Percentiles rank a stretch among this genome's conserved stretches.
These are phyloP conservation scores for Cyphellophora europaea DNA, from an alignment of 2,329 filamentous ascomycete species.

Conservation along the genomic window DNA sequence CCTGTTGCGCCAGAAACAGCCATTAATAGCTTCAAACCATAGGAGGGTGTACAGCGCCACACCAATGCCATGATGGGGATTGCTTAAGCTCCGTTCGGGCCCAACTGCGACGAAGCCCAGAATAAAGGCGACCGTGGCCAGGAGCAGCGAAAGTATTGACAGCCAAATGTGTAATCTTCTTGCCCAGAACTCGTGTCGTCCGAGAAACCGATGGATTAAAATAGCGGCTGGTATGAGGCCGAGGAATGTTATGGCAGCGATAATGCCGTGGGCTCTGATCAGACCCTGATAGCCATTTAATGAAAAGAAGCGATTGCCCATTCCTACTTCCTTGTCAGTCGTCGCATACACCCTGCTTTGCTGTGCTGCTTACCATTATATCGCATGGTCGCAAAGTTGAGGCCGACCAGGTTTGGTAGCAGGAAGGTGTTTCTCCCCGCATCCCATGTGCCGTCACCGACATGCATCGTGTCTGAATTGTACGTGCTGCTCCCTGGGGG, in stretches of 20 bases:
- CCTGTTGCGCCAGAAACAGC: constrained; percentile 32
- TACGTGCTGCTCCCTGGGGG: constrained; percentile 54
- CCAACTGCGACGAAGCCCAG: constrained; percentile 57
- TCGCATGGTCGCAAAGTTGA: constrained; percentile 58
- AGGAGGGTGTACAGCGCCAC: constrained; percentile 54
- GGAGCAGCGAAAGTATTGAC: constrained; percentile 50
- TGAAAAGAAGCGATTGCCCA: constrained; percentile 56
- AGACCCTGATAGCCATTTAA: constrained; percentile 50
- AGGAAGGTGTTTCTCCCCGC: constrained; percentile 52
- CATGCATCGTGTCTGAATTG: constrained; percentile 50
- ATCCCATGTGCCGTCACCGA: constrained; percentile 61
- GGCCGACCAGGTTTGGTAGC: constrained; percentile 53
- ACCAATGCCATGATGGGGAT: constrained; percentile 59
- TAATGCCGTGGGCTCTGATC: constrained; percentile 50
- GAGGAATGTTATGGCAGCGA: constrained; percentile 53
- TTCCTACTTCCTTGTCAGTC: constrained; percentile 33
- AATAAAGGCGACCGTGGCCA: constrained; percentile 53
- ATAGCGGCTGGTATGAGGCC: constrained; percentile 51
- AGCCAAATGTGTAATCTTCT: constrained; percentile 55
- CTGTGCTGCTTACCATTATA: constrained; percentile 47
- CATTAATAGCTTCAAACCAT: constrained; percentile 49
- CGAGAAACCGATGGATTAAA: constrained; percentile 52
- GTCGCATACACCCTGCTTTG: constrained; percentile 3
- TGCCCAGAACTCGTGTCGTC: constrained; percentile 44
- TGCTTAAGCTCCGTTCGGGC: constrained; percentile 49